These are phyloP conservation scores for Houttuynia cordata DNA, from an alignment of 164 flowering plant genomes.

Conservation along the genomic window DNA sequence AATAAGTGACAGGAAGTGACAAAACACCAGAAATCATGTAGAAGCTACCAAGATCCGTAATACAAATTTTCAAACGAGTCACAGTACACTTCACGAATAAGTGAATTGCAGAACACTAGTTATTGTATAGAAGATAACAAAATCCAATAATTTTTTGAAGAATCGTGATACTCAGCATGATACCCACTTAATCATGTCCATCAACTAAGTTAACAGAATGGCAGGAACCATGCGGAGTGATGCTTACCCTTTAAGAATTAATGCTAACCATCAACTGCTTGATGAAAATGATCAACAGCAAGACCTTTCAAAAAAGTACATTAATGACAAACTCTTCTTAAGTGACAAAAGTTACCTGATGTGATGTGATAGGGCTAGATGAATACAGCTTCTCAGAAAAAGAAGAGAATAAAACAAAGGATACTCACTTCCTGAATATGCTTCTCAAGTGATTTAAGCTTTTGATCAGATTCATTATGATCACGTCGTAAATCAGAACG, in stretches of 20 bases:
- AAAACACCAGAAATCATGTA: neutral
- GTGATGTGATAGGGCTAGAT: neutral
- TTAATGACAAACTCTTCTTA: neutral
- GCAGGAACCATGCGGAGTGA: neutral
- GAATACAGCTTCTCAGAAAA: neutral
- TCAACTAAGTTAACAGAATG: neutral
- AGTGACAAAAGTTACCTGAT: too few relatives aligned
- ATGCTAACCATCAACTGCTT: neutral
- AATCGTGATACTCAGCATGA: too few relatives aligned
- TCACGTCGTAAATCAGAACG: conserved; percentile 66
- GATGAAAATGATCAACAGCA: neutral
- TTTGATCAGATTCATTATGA: conserved; percentile 59
- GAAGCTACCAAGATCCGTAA: neutral
- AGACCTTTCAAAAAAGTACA: neutral
- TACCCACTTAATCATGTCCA: neutral
- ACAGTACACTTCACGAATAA: too few relatives aligned
- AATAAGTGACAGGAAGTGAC: neutral
- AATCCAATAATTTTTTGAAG: too few relatives aligned
- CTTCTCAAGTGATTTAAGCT: conserved; percentile 80
- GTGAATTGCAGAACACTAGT: too few relatives aligned
- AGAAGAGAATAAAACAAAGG: neutral
- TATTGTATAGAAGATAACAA: too few relatives aligned
- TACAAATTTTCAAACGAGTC: neutral
- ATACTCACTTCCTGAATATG: conserved; percentile 85
- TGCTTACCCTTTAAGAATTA: neutral